Conservation (phyloP, 257 asterid genomes). For the Solanum commersonii region DNA sequence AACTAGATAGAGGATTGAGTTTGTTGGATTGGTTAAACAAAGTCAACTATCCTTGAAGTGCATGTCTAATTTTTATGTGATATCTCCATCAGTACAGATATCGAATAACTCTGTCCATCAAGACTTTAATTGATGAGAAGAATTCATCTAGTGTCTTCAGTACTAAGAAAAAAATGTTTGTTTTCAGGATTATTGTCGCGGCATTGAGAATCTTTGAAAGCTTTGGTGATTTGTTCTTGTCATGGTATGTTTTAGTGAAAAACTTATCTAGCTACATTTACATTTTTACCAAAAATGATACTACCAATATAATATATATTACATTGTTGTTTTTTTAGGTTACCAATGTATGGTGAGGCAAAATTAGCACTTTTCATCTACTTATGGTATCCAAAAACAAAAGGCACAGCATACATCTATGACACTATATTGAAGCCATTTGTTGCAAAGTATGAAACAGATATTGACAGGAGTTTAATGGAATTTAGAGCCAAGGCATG, state of each 20-base stretch:
- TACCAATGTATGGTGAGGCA: constrained; percentile 84
- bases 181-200: constrained; percentile 71
- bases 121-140: not conserved
- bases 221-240: constrained; percentile 37
- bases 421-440: constrained; percentile 54
- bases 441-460: constrained; percentile 49
- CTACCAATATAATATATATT: not conserved
- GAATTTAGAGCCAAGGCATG: constrained; percentile 64
- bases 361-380: constrained; percentile 83
- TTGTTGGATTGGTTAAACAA: not conserved
- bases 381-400: constrained; percentile 83
- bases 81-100: not conserved
- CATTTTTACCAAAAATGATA: not conserved
- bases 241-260: constrained; percentile 34
- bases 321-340: constrained; percentile 23
- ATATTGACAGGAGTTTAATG: constrained; percentile 47
- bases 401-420: constrained; percentile 61
- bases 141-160: not conserved
- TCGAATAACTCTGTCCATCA: not conserved
- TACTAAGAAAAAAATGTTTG: too few relatives aligned
- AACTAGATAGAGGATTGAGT: not conserved
- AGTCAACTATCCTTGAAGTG: not conserved
- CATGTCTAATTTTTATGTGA: not conserved
- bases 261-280: not conserved
- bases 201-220: constrained; percentile 52